Percentiles rank a stretch among this genome's conserved stretches.
phyloP scores from a whole-genome alignment of 2,329 filamentous ascomycete species.

The Alternaria brassicae region DNA sequence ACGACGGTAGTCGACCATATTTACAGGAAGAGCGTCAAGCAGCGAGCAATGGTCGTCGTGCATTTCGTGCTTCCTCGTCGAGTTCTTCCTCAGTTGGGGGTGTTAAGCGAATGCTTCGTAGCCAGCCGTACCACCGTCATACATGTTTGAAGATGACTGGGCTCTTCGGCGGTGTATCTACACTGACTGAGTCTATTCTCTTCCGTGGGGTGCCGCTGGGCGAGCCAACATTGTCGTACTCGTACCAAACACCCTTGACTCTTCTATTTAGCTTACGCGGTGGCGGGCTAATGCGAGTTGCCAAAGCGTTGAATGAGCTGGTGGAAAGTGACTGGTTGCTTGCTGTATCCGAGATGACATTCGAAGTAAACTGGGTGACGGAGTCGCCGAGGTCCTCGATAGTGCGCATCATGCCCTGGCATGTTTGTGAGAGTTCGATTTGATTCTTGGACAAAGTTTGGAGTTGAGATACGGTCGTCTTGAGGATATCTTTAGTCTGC shows the following conservation, averaged over 20 bases:
- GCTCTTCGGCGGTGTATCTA: conserved; percentile 36
- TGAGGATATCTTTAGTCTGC: conserved; percentile 35
- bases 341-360: conserved; percentile 24
- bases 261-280: conserved; percentile 44
- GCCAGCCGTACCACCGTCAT: conserved; percentile 8
- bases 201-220: conserved; percentile 20
- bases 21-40: background rate
- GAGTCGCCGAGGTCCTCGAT: conserved; percentile 33
- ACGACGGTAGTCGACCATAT: background rate
- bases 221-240: conserved; percentile 37
- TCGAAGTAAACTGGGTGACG: conserved; percentile 23
- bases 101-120: conserved; percentile 1
- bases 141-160: conserved; percentile 19
- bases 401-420: conserved; percentile 38
- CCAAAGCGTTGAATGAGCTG: conserved; percentile 21
- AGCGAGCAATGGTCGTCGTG: background rate
- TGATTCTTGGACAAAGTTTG: conserved; percentile 39
- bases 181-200: conserved; percentile 25
- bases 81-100: background rate
- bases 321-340: conserved; percentile 18
- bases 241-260: conserved; percentile 49
- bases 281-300: conserved; percentile 36
- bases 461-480: conserved; percentile 39
- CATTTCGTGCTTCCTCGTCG: background rate
- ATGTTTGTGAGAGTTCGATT: conserved; percentile 37